Percentiles rank a stretch among this genome's conserved stretches.
Evolutionary conservation across 176 grass and related monocot genomes (phyloP).

Genomic region (Dactylis glomerata): DNA sequence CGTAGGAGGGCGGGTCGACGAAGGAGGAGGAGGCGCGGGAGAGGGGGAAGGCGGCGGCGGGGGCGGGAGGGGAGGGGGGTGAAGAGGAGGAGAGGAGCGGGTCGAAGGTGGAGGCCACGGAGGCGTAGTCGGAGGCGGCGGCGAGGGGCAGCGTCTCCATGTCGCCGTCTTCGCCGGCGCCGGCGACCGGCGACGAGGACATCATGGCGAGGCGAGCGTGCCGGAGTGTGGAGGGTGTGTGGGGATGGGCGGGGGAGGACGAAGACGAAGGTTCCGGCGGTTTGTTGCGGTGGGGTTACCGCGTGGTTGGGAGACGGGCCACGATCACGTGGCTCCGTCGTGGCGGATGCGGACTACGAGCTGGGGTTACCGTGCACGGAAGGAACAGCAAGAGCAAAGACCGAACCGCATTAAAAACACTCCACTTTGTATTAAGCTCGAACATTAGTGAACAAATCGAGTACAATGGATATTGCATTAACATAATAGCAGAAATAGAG

Average conservation of each 20-base stretch:
- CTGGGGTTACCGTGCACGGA: background rate
- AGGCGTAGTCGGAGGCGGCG: slow-evolving; percentile 42
- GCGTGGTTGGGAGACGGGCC: background rate
- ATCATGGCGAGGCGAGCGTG: slow-evolving; percentile 15
- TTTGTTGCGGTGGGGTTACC: slow-evolving; percentile 26
- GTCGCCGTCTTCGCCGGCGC: slow-evolving; percentile 39
- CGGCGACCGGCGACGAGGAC: slow-evolving; percentile 18
- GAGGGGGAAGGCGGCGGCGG: slow-evolving; percentile 27
- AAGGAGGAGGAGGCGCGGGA: slow-evolving; percentile 64
- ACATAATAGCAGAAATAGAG: no score
- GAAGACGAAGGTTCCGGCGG: background rate
- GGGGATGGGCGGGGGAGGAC: background rate
- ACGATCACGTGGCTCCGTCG: background rate
- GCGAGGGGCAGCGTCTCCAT: slow-evolving; percentile 76
- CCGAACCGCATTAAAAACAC: background rate
- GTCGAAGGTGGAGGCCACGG: slow-evolving; percentile 38
- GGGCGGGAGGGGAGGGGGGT: slow-evolving; percentile 22
- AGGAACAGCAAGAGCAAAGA: background rate
- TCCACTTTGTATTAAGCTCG: background rate
- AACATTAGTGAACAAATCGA: background rate
- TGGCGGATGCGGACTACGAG: background rate
- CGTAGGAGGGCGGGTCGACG: slow-evolving; percentile 92
- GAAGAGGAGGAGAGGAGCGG: slow-evolving; percentile 39
- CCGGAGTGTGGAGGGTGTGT: background rate
- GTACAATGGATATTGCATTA: no score